Base-by-base conservation (phyloP, 176 grass and related monocot species). In the Thinopyrum elongatum region DNA sequence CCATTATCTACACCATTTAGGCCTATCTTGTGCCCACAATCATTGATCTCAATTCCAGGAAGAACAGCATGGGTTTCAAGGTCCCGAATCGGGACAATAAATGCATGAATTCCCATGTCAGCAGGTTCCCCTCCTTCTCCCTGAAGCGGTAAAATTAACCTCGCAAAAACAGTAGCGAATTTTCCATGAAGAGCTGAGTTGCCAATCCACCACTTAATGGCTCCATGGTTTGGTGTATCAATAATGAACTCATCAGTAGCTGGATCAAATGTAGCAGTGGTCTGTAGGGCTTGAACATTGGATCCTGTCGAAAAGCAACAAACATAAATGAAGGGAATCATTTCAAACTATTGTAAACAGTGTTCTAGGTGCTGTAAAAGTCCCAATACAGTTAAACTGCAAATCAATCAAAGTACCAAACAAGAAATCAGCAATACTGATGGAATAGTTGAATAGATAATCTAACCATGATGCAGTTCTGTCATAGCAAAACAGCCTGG, bases 141-240 rank as follows among this genome's bases (percentile, higher is more conserved):
- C 85, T 96, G 97, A 70, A 96, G 87, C 44, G 97, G 97, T 71
- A 99, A 89, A 89, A 96, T 94, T 69, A 99, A 79, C 78, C 83
- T 93, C 38, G 97, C 97, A 77, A 99, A 99, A 73, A 99, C 97
- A 46, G 93, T 95, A 5, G 97, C 92, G 70, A 94, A 94, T 84
- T 95, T 95, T 85, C 97, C 94, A 66, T 99, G 92, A 76, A 94
- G 78, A 58, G 97, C 90, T 60, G 97, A 94, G 77, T 99, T 99
- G 36, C 94, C 97, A 73, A 99, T 99, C 97, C 97, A 99, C 97
- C 97, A 99, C 81, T 99, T 99, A 41, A 99, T 95, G 58, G 97
- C 97, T 63, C 97, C 97, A 66, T 99, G 85, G 86, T 96, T 99
- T 63, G 97, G 97, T 35, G 97, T 99, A 57, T 96, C 62, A 72